Base-by-base conservation (phyloP, 164 flowering plant genomes). In the Platanus orientalis region DNA sequence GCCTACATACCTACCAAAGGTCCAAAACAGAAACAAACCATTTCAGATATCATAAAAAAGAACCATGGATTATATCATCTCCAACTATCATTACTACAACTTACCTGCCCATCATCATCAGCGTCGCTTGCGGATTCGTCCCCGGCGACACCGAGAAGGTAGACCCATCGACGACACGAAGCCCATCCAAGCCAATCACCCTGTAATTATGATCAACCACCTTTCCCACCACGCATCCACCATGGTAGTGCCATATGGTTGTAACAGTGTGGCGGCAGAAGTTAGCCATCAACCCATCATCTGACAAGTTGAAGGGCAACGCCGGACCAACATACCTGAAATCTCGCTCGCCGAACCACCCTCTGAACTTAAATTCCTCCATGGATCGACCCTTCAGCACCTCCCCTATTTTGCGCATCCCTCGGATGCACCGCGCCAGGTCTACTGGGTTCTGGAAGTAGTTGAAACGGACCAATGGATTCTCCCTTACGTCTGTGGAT, bases 161-260 rank as follows among this genome's bases (percentile, higher is more conserved):
- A 2, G 98, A 93, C 0, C 97, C 96, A 68, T 90, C 98, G 1
- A 93, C 83, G 6, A 93, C 77, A 28, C 98, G 66, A 6, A 93
- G 83, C 0, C 75, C 68, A 57, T 74, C 76, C 16, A 90, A 29
- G 0, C 98, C 98, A 0, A 85, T 52, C 0, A 90, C 89, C 48
- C 71, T 73, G 60, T 66, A 70, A 19, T 82, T 56, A 0, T 25
- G 34, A 66, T 88, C 92, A 11, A 93, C 97, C 44, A 90, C 98
- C 72, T 78, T 84, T 26, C 98, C 98, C 21, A 78, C 79, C 7
- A 86, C 58, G 59, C 96, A 85, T 11, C 98, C 98, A 0, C 98
- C 98, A 51, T 92, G 96, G 66, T 92, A 92, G 57, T 92, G 98
- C 98, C 97, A 90, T 28, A 92, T 85, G 20, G 97, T 90, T 61